phyloP scores from a whole-genome alignment of 805 yeast species.

The Metschnikowia lachancei region DNA sequence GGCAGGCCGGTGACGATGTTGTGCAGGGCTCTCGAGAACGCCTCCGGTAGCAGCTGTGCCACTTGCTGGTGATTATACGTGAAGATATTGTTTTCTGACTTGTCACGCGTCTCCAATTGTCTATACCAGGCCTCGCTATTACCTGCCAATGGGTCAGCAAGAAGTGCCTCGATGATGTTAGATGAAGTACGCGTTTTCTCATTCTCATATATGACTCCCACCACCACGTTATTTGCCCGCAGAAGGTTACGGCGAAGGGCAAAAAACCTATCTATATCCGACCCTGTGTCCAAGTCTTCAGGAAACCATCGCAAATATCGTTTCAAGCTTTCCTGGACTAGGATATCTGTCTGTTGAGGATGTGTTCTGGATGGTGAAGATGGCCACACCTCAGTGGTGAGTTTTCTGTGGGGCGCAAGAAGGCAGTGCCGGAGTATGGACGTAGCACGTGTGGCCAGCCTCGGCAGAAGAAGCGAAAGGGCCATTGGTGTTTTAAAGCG shows the following conservation, averaged over 20 bases:
- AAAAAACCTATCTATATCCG: slow-evolving; percentile 19
- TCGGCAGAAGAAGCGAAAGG: neutral
- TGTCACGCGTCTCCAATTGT: slow-evolving; percentile 23
- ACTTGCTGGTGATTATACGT: slow-evolving; percentile 7
- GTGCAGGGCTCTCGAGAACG: slow-evolving; percentile 9
- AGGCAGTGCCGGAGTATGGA: neutral
- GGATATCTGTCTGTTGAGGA: neutral
- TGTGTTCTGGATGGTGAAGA: neutral
- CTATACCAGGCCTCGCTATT: slow-evolving; percentile 33
- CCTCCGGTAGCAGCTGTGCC: slow-evolving; percentile 9
- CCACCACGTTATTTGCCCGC: slow-evolving; percentile 21
- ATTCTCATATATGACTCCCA: slow-evolving; percentile 37
- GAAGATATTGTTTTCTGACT: slow-evolving; percentile 23
- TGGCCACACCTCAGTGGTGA: neutral
- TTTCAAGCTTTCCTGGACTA: slow-evolving; percentile 15
- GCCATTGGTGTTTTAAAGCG: neutral
- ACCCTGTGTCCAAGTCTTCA: slow-evolving; percentile 20
- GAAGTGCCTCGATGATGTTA: slow-evolving; percentile 34
- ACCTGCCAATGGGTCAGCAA: slow-evolving; percentile 42
- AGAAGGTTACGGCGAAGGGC: slow-evolving; percentile 9
- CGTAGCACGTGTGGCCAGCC: neutral
- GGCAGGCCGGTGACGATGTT: slow-evolving; percentile 29
- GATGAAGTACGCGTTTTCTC: slow-evolving; percentile 21
- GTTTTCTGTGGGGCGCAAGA: neutral
- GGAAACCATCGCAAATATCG: slow-evolving; percentile 23